Conservation (phyloP, 2,329 filamentous ascomycete species). For the Meredithiella fracta region DNA sequence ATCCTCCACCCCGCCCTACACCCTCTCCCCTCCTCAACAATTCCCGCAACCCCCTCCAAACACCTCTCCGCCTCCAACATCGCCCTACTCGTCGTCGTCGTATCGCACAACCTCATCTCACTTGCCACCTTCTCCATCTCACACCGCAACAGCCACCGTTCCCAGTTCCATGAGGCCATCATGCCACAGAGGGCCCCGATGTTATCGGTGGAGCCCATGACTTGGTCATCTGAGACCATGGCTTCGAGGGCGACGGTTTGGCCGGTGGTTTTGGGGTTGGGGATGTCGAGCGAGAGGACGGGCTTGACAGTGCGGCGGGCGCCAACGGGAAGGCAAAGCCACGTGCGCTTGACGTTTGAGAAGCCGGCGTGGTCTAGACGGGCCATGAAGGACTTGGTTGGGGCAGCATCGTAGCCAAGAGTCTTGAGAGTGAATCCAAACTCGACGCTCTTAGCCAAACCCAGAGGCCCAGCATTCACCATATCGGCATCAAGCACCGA, state of each 20-base stretch:
- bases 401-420: constrained; percentile 72
- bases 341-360: constrained; percentile 62
- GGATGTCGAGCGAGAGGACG: constrained; percentile 22
- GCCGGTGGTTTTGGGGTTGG: constrained; percentile 30
- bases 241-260: constrained; percentile 21
- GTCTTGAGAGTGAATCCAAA: constrained; percentile 83
- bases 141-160: constrained; percentile 83
- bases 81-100: constrained; percentile 32
- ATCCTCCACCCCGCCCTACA: constrained; percentile 44
- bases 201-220: constrained; percentile 42
- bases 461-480: constrained; percentile 64
- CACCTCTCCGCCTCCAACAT: constrained; percentile 41
- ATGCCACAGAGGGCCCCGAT: constrained; percentile 64
- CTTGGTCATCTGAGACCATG: constrained; percentile 26
- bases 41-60: constrained; percentile 41
- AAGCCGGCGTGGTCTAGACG: constrained; percentile 65
- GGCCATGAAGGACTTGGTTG: constrained; percentile 64
- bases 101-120: constrained; percentile 40
- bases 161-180: constrained; percentile 81
- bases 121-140: constrained; percentile 66
- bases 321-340: constrained; percentile 80
- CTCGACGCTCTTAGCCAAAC: constrained; percentile 71
- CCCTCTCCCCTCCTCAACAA: constrained; percentile 46
- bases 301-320: constrained; percentile 16
- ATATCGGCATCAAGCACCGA: constrained; percentile 79